phyloP scores from a whole-genome alignment of 352 stramenopile species.

The Phytophthora hybrid region DNA sequence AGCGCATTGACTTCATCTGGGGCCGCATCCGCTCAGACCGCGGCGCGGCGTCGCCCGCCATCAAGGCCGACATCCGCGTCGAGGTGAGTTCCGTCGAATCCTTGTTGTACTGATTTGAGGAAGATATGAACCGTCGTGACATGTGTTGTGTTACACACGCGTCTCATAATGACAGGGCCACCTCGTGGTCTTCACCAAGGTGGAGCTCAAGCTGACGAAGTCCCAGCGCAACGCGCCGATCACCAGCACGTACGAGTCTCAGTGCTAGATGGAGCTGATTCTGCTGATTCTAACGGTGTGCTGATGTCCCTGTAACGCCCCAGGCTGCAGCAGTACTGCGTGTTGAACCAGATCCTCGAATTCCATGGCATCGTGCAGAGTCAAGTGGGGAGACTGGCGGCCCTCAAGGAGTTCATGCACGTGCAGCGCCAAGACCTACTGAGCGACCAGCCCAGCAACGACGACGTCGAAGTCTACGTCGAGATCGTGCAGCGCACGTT shows the following conservation, averaged over 20 bases:
- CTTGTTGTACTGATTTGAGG: constrained; percentile 17
- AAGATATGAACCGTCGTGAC: neutral
- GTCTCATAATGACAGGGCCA: constrained; percentile 57
- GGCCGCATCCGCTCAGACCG: constrained; percentile 78
- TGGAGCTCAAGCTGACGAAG: constrained; percentile 78
- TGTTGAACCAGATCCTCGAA: constrained; percentile 88
- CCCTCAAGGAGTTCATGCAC: constrained; percentile 62
- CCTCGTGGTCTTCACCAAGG: constrained; percentile 74
- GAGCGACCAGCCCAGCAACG: constrained; percentile 45
- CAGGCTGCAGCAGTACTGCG: constrained; percentile 84
- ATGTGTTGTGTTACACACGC: constrained; percentile 26
- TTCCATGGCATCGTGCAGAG: constrained; percentile 77
- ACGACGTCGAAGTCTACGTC: constrained; percentile 65
- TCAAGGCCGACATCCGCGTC: constrained; percentile 79
- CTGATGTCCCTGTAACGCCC: neutral
- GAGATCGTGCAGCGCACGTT: constrained; percentile 62
- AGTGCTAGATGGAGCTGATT: neutral
- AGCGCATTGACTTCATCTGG: constrained; percentile 86
- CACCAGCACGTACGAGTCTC: constrained; percentile 53
- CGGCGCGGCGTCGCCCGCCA: constrained; percentile 43
- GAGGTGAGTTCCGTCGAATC: constrained; percentile 44
- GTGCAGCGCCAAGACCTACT: constrained; percentile 52
- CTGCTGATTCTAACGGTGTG: constrained; percentile 16
- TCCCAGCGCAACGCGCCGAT: constrained; percentile 58
- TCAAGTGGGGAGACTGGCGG: constrained; percentile 57